Percentiles rank a stretch among this genome's conserved stretches.
Evolutionary conservation across 2,329 filamentous ascomycete genomes (phyloP).

Genomic region (Microsporum canis): DNA sequence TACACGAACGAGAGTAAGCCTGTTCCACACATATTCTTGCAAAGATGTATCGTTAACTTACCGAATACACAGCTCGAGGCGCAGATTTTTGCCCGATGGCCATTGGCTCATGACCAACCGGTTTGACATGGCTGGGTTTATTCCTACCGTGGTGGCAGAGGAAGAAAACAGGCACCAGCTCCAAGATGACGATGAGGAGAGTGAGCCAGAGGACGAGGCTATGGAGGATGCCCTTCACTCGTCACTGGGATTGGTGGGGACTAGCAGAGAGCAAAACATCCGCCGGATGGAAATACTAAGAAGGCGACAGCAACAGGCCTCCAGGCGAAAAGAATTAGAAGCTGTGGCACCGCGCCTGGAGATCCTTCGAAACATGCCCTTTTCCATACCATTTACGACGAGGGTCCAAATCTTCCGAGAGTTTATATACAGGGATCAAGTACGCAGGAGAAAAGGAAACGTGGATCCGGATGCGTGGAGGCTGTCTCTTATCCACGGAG

Average conservation of each 20-base stretch:
- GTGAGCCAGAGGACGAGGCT: slow-evolving; percentile 28
- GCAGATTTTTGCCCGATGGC: slow-evolving; percentile 66
- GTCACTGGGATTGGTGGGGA: slow-evolving; percentile 40
- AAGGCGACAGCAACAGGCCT: slow-evolving; percentile 53
- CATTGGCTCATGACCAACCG: slow-evolving; percentile 90
- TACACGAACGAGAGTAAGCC: slow-evolving; percentile 71
- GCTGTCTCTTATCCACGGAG: slow-evolving; percentile 42
- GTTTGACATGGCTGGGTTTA: slow-evolving; percentile 82
- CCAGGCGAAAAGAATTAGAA: slow-evolving; percentile 60
- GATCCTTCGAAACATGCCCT: slow-evolving; percentile 90
- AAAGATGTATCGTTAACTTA: background rate
- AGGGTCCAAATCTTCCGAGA: slow-evolving; percentile 86
- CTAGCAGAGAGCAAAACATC: slow-evolving; percentile 51
- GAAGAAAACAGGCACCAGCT: slow-evolving; percentile 66
- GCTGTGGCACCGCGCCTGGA: slow-evolving; percentile 76
- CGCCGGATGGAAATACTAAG: slow-evolving; percentile 52
- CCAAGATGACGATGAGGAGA: slow-evolving; percentile 46
- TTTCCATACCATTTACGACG: slow-evolving; percentile 86
- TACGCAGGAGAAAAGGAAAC: slow-evolving; percentile 55
- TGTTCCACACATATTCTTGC: background rate
- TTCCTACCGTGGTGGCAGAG: slow-evolving; percentile 74
- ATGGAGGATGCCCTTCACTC: slow-evolving; percentile 28
- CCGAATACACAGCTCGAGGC: slow-evolving; percentile 48
- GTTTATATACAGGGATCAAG: slow-evolving; percentile 77
- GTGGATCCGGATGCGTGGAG: slow-evolving; percentile 68